Evolutionary conservation across 257 asterid species (phyloP), one percentile per base, ranked within the genome.

Genomic region (Nicotiana paniculata): DNA sequence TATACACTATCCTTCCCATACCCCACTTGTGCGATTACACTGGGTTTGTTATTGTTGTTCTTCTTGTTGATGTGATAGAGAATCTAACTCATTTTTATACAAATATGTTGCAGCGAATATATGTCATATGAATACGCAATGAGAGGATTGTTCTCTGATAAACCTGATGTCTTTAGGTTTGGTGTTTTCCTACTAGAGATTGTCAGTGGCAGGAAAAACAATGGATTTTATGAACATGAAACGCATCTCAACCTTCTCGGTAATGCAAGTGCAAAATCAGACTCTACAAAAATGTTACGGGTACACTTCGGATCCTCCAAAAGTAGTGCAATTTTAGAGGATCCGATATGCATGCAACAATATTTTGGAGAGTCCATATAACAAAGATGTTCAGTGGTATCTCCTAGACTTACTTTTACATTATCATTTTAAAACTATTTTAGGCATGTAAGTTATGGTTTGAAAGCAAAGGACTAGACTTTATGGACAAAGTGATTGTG

Each of bases 391-490:
- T 37, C 43, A 6, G 7, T 6, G 9, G 9, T 37, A 37, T 37
- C 2, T 37, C 9, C 46, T 37, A 21, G 46, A 37, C 2, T 37
- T 37, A 37, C 1, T 37, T 6, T 1, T 7, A 37, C 6, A 21
- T 16, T 55, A 6, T 12, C 5, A 15, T n/a, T 39, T 9, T n/a
- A 9, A 62, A 67, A 4, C 9, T 4, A 39, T 78, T 84, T 64
- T 88, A 94, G 98, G 94, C 89, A 30, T 91, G 96, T 96, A 85
- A 87, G 67, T 26, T 92, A 35, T 87, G 97, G 96, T 86, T 78
- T 37, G 93, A 89, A 83, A 84, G 69, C 24, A 88, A 84, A 9
- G 87, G 85, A 2, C 62, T 82, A 68, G 86, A 64, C 57, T 82
- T 92, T 17, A 86, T 90, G 3, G 97, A 91, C 58, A 85, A 88